Conservation (phyloP, 139 green algal genomes). For the Ettlia oleoabundans region DNA sequence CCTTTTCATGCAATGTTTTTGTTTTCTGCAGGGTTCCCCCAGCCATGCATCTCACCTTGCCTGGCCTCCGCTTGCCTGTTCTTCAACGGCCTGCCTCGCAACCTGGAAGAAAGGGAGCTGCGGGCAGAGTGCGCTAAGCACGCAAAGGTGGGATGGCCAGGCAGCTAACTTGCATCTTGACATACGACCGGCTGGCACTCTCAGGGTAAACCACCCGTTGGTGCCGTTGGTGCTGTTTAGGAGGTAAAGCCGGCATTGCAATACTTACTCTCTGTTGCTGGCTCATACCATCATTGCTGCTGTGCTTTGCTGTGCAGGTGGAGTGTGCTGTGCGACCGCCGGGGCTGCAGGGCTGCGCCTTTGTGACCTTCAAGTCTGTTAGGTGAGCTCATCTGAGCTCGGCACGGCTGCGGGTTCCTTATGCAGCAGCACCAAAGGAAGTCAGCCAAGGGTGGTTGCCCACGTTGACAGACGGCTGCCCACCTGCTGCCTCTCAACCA, state of each 20-base stretch:
- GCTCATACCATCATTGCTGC: not conserved
- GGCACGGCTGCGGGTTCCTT: too few relatives aligned
- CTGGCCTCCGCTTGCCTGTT: conserved; percentile 49
- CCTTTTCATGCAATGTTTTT: not conserved
- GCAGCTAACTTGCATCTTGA: too few relatives aligned
- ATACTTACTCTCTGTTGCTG: too few relatives aligned
- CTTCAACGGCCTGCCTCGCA: conserved; percentile 34
- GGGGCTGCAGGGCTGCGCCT: conserved; percentile 10
- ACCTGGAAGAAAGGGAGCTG: conserved; percentile 37
- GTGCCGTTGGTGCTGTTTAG: too few relatives aligned
- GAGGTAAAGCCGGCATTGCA: too few relatives aligned
- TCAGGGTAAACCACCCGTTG: too few relatives aligned
- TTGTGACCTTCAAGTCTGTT: conserved; percentile 46
- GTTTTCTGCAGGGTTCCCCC: conserved; percentile 14
- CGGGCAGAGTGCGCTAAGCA: conserved; percentile 21
- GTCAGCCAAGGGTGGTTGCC: too few relatives aligned
- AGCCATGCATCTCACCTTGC: conserved; percentile 33
- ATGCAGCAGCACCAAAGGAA: too few relatives aligned
- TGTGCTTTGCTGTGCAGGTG: not conserved
- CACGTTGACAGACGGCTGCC: too few relatives aligned
- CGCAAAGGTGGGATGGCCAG: not conserved
- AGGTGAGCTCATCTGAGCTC: too few relatives aligned
- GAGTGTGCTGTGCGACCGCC: conserved; percentile 30
- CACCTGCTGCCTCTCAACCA: too few relatives aligned
- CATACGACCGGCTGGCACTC: too few relatives aligned